Percentiles rank a stretch among this genome's conserved stretches.
Evolutionary conservation across 805 yeast species (phyloP).

Genomic region (Lachancea sp.): DNA sequence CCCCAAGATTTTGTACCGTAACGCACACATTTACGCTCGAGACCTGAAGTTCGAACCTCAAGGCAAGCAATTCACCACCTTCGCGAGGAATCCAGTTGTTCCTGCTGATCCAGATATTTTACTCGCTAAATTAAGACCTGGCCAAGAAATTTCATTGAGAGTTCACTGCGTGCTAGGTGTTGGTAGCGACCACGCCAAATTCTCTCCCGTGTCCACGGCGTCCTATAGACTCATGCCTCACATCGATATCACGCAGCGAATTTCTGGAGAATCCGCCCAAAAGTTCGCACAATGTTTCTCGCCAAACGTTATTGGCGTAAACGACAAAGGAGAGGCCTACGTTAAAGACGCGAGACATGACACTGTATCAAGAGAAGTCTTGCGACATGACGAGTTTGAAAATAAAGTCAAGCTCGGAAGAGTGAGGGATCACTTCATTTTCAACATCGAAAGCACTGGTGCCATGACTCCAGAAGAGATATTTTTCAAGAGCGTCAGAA

Average conservation of each 20-base stretch:
- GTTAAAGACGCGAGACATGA: slow-evolving; percentile 90
- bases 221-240: slow-evolving; percentile 89
- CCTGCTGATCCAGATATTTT: slow-evolving; percentile 86
- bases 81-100: slow-evolving; percentile 58
- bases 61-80: slow-evolving; percentile 72
- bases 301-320: slow-evolving; percentile 79
- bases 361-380: slow-evolving; percentile 93
- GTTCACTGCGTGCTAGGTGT: slow-evolving; percentile 88
- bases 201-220: slow-evolving; percentile 95
- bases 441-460: slow-evolving; percentile 91
- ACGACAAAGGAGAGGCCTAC: slow-evolving; percentile 59
- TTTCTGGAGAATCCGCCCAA: slow-evolving; percentile 67
- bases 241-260: slow-evolving; percentile 68
- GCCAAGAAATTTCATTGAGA: slow-evolving; percentile 87
- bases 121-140: slow-evolving; percentile 89
- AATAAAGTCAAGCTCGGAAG: slow-evolving; percentile 90
- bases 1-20: slow-evolving; percentile 77
- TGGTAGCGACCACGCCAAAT: slow-evolving; percentile 95
- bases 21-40: slow-evolving; percentile 80
- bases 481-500: slow-evolving; percentile 81
- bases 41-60: slow-evolving; percentile 89
- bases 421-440: slow-evolving; percentile 85
- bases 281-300: slow-evolving; percentile 89
- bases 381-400: slow-evolving; percentile 85
- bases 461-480: slow-evolving; percentile 97